A percentile compares a stretch with the other conserved stretches of the same genome.
phyloP scores from a whole-genome alignment of 2,329 filamentous ascomycete genomes.

The Ascochyta lentis region DNA sequence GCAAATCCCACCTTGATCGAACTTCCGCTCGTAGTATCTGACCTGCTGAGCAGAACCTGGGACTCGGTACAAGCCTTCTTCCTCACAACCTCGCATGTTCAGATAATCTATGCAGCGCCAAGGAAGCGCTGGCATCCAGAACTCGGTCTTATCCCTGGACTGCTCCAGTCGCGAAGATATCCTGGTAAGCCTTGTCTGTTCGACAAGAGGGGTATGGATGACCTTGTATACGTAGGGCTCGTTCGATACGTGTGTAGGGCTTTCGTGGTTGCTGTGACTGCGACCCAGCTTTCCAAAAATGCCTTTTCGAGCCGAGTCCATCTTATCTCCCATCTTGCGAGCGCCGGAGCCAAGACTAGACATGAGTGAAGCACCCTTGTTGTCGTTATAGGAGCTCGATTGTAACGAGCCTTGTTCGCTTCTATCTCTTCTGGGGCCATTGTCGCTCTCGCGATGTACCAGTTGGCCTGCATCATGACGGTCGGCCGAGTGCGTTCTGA shows the following conservation, averaged over 20 bases:
- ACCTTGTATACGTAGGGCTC: conserved; percentile 85
- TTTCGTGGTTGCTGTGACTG: conserved; percentile 74
- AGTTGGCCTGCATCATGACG: conserved; percentile 54
- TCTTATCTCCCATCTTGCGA: conserved; percentile 73
- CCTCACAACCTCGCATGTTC: conserved; percentile 92
- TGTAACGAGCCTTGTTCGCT: conserved; percentile 46
- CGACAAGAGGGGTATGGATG: conserved; percentile 83
- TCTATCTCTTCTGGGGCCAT: conserved; percentile 34
- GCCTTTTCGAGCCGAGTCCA: conserved; percentile 77
- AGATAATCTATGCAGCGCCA: conserved; percentile 93
- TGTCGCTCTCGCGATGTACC: conserved; percentile 41
- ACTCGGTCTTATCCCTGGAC: conserved; percentile 94
- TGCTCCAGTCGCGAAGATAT: conserved; percentile 89
- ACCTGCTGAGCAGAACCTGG: conserved; percentile 90
- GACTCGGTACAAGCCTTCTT: conserved; percentile 91
- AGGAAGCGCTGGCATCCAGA: conserved; percentile 96
- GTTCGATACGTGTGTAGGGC: conserved; percentile 67
- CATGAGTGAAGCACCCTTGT: conserved; percentile 69
- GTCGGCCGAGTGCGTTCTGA: conserved; percentile 77
- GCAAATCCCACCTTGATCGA: conserved; percentile 74
- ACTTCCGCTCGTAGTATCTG: conserved; percentile 90
- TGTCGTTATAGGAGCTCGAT: conserved; percentile 64
- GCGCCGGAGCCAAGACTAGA: conserved; percentile 76
- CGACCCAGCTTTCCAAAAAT: conserved; percentile 80
- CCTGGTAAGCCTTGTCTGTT: conserved; percentile 88